Evolutionary conservation across 768 basidiomycete genomes (phyloP), one percentile per base, ranked within the genome.

Genomic region (Aureoboletus auriporus): DNA sequence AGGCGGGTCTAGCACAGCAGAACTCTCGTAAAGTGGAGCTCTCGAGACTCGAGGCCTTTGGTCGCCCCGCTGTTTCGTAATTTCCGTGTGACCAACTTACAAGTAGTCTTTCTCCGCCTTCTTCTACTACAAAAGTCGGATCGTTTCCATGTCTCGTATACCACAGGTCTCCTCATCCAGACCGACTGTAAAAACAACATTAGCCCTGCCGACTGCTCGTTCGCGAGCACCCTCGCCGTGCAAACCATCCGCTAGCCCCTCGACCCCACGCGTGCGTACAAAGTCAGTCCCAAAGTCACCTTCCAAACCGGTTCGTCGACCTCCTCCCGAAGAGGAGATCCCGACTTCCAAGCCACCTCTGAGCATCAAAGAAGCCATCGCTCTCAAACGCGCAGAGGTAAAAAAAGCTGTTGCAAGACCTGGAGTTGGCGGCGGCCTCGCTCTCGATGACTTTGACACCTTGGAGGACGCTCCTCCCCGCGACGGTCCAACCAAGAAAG

Each of bases 341-440:
- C 63, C 55, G 31, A 49, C 75, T 14, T 55, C 70, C 13, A 73
- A 67, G 44, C 1, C 38, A 35, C 54, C 63, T 33, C 49, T 78
- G 28, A 88, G 77, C 59, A 76, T 90, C 53, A 82, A 82, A 56
- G 89, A 89, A 52, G 84, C 82, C 12, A 89, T 92, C 60, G 89
- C 89, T 2, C 69, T 88, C 39, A 87, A 79, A 52, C 75, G 89
- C 37, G 87, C 89, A 0, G 85, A 89, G 59, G 86, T 83, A 0
- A 89, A 84, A 69, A 90, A 88, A 58, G 69, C 74, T 3, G 46
- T 53, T 7, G 34, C 52, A 14, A 55, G 52, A 40, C 46, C 45
- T 65, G 71, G 40, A 46, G 45, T 45, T 56, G 17, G 63, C 62
- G 53, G 52, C n/a, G 55, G 56, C 1, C 44, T 46, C 17, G 65